These are phyloP conservation scores for Trichophyton verrucosum DNA, from an alignment of 2,329 filamentous ascomycete genomes.

Conservation along the genomic window DNA sequence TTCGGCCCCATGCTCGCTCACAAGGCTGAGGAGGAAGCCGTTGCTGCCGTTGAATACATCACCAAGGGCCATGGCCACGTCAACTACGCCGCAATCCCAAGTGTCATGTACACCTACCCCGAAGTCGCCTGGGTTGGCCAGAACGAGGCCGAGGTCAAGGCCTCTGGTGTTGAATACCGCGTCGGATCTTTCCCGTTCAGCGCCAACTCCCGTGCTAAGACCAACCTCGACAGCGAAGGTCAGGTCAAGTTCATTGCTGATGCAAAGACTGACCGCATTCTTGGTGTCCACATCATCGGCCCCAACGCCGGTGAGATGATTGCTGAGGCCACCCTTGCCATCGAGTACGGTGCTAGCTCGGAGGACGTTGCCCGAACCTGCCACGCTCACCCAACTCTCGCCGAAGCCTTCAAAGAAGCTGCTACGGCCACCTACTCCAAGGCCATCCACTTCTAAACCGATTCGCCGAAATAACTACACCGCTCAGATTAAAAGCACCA, in stretches of 20 bases:
- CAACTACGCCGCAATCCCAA: constrained; percentile 96
- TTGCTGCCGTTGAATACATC: constrained; percentile 91
- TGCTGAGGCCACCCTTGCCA: constrained; percentile 83
- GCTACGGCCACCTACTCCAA: constrained; percentile 95
- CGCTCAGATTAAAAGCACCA: not conserved
- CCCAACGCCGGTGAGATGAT: constrained; percentile 98
- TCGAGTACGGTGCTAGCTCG: constrained; percentile 91
- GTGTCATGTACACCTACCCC: constrained; percentile 98
- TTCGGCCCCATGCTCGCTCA: constrained; percentile 98
- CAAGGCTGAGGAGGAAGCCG: constrained; percentile 97
- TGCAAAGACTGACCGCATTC: constrained; percentile 86
- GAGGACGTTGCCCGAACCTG: constrained; percentile 92
- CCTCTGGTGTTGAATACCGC: constrained; percentile 78
- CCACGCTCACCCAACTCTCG: constrained; percentile 90
- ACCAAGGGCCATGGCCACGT: constrained; percentile 97
- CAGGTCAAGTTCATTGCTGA: constrained; percentile 96
- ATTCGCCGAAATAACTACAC: not conserved
- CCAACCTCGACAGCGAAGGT: constrained; percentile 90
- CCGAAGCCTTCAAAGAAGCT: constrained; percentile 98
- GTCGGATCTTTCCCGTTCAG: constrained; percentile 92
- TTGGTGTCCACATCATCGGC: constrained; percentile 94
- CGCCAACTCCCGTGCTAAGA: constrained; percentile 97
- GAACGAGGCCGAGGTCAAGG: constrained; percentile 92
- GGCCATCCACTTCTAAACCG: constrained; percentile 76
- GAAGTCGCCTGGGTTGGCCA: constrained; percentile 98